Base-by-base conservation (phyloP, 805 yeast species). In the Zygotorulaspora chibaensis region DNA sequence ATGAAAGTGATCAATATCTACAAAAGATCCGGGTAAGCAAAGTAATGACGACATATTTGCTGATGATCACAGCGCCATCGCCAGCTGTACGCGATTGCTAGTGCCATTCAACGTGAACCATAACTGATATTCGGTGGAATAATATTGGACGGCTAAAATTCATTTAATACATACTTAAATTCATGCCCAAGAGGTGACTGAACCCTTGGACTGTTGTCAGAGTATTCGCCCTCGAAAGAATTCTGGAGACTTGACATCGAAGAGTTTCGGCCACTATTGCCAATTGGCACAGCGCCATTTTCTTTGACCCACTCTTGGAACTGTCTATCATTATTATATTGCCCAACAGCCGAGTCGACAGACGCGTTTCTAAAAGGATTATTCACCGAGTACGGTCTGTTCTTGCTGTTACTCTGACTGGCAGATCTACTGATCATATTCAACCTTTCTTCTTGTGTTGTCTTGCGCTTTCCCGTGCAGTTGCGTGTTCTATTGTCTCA, bases 341-440 rank as follows among this genome's bases (percentile, higher is more conserved):
- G 60, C 31, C 47, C 51, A 26, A 58, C 42, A 27, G 67, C 62
- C n/a, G 60, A 42, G 30, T 60, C 67, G 36, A 41, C 29, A 16
- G 44, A 27, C 2, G 48, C 48, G 20, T 28, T 40, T 30, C 91
- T 74, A 63, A 84, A 84, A n/a, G 91, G 91, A 55, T 84, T 84
- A 61, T 81, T 81, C 2, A 81, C 70, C 6, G 89, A 82, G 43
- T 81, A 68, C 2, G 72, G 75, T 52, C 74, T 67, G 26, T 43
- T 46, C 17, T 40, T 39, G 4, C 55, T 49, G 8, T 55, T 48
- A 15, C 43, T 52, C 42, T 63, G 62, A 36, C 54, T 51, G 26
- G 51, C 47, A n/a, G 54, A 30, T 41, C 61, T 48, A 25, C 54
- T 48, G 37, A 51, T 51, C 61, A 56, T 56, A 17, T 17, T 38